Base-by-base conservation (phyloP, 257 asterid species). In the Solanum chiquidenum region DNA sequence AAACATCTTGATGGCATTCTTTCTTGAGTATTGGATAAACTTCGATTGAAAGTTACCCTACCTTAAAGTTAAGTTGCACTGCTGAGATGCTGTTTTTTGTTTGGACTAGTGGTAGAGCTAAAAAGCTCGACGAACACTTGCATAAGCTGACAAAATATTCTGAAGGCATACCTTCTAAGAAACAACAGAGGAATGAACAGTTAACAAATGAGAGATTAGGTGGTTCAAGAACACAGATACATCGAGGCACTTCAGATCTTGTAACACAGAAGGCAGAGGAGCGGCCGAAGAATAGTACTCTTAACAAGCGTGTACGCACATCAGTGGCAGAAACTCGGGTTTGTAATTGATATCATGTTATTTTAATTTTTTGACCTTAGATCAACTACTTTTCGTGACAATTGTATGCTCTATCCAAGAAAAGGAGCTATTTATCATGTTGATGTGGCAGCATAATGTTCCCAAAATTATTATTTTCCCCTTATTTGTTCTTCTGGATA, bases 241-340 rank as follows among this genome's bases (percentile, higher is more conserved):
- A 91, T 84, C 95, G 98, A 64, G 95, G 90, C 89, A 87, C 98
- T 85, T 87, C 95, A 21, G 99, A 96, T 29, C 49, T 89, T 77
- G 93, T 92, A 73, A 90, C 87, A 89, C 97, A 89, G 88, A 97
- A 94, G 90, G 87, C 91, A 42, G 99, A 95, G 88, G 98, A 96
- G 49, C 94, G 98, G 86, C 91, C 99, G 73, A 97, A 95, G 92
- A 96, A 94, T 91, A 93, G 75, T 86, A 89, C 90, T 90, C 91
- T 95, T 89, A 96, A 90, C 90, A 97, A 94, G 94, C 98, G 99
- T 68, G 89, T 91, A 31, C 98, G 99, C 73, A 94, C 99, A 89
- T 93, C 99, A 83, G 90, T 95, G 68, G 94, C 96, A 58, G 99
- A 96, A 87, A 91, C 91, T 83, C 97, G 98, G 99, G 99, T 97